These are phyloP conservation scores for Monosporascus sp. DNA, from an alignment of 2,329 filamentous ascomycete species.

Conservation along the genomic window DNA sequence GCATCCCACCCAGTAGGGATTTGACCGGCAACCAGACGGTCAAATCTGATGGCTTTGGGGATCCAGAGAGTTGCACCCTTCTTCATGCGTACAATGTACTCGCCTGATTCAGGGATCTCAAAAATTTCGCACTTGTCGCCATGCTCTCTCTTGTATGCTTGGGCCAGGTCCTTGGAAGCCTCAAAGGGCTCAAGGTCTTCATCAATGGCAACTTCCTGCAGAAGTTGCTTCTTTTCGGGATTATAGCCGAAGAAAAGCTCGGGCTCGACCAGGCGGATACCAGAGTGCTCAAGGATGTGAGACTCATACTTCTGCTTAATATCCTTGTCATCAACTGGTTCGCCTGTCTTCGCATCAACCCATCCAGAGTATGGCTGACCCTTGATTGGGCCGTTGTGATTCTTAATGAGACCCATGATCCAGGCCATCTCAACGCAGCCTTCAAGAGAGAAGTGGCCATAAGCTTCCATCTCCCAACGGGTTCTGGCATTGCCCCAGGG, in stretches of 20 bases:
- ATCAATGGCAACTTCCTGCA: conserved; percentile 96
- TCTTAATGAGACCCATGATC: conserved; percentile 99
- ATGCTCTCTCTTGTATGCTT: conserved; percentile 96
- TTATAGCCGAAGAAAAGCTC: conserved; percentile 97
- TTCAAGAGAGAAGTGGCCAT: conserved; percentile 93
- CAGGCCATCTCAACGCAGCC: conserved; percentile 99
- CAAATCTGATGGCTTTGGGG: conserved; percentile 94
- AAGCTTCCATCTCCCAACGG: conserved; percentile 98
- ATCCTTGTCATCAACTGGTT: conserved; percentile 97
- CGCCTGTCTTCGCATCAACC: conserved; percentile 90
- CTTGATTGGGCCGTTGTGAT: conserved; percentile 94
- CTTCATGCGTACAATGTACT: conserved; percentile 90
- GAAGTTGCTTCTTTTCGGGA: conserved; percentile 95
- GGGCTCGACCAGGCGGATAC: conserved; percentile 95
- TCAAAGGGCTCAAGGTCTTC: conserved; percentile 97
- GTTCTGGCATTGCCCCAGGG: conserved; percentile 99
- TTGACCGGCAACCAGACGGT: conserved; percentile 94
- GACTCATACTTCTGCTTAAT: conserved; percentile 98
- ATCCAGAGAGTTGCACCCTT: conserved; percentile 94
- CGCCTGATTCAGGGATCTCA: conserved; percentile 86
- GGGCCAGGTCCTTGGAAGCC: conserved; percentile 91
- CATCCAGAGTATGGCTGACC: conserved; percentile 94
- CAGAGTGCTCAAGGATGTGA: conserved; percentile 89
- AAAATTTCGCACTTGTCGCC: conserved; percentile 97
- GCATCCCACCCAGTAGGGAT: conserved; percentile 97